Percentiles rank a stretch among this genome's conserved stretches.
These are phyloP conservation scores for Erysimum cheiri DNA, from an alignment of 441 rosid genomes.

Conservation along the genomic window DNA sequence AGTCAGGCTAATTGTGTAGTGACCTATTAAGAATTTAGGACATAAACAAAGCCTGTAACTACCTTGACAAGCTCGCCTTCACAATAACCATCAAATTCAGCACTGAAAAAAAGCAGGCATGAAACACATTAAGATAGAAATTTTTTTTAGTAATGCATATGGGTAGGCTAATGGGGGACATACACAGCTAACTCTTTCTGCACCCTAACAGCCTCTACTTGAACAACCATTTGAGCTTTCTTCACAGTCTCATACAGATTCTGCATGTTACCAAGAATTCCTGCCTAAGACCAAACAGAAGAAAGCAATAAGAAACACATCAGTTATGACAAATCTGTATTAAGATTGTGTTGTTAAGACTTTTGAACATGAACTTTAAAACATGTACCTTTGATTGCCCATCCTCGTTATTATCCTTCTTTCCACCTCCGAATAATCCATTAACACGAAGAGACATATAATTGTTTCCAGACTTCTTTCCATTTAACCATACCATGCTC, in stretches of 20 bases:
- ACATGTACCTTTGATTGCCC: constrained; percentile 66
- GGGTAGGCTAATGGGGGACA: constrained; percentile 28
- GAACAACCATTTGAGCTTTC: constrained; percentile 95
- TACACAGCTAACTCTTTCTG: constrained; percentile 90
- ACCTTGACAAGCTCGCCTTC: constrained; percentile 94
- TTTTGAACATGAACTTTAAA: background rate
- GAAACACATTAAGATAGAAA: constrained; percentile 23
- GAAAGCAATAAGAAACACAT: constrained; percentile 5
- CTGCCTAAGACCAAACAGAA: constrained; percentile 59
- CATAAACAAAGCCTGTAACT: background rate
- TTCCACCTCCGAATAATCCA: constrained; percentile 83
- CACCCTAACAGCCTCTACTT: constrained; percentile 90
- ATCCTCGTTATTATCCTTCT: constrained; percentile 68
- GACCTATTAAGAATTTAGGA: background rate
- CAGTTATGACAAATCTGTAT: background rate
- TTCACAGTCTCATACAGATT: constrained; percentile 87
- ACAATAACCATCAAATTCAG: constrained; percentile 95
- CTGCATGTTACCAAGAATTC: constrained; percentile 88
- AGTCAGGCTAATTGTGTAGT: background rate
- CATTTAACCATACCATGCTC: constrained; percentile 22
- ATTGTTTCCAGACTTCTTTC: constrained; percentile 36
- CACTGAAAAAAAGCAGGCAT: constrained; percentile 52
- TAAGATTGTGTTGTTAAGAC: background rate
- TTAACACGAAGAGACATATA: constrained; percentile 53
- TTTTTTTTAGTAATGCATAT: background rate